Conservation (phyloP, 768 basidiomycete genomes). For the Lentinula lateritia region DNA sequence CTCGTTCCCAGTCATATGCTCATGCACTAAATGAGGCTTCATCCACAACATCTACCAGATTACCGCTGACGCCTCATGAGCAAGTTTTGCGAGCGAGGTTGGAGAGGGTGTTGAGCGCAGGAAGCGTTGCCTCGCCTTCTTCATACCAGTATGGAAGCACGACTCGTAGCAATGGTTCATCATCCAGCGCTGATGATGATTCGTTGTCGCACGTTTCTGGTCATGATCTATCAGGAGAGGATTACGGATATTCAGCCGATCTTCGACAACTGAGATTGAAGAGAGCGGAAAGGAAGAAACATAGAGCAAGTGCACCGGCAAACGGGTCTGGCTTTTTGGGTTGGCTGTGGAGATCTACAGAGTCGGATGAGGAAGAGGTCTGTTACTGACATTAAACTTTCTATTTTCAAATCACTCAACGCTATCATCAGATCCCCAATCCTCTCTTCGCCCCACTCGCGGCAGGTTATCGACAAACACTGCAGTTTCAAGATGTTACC, state of each 20-base stretch:
- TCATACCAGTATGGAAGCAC: neutral
- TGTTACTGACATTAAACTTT: neutral
- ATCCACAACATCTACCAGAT: neutral
- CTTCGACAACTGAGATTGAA: neutral
- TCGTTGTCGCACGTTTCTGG: neutral
- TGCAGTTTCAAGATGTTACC: neutral
- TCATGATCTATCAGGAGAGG: neutral
- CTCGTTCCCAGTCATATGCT: neutral
- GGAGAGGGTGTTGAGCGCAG: neutral
- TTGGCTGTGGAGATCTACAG: neutral
- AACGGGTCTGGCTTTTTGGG: neutral
- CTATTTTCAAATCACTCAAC: neutral
- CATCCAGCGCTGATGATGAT: neutral
- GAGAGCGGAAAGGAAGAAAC: neutral
- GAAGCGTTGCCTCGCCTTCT: neutral
- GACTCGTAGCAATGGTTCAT: neutral
- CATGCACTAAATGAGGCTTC: neutral
- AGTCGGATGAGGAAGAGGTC: neutral
- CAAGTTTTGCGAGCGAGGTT: constrained; percentile 3
- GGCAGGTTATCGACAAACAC: neutral
- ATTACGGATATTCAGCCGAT: neutral
- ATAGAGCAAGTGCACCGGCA: neutral
- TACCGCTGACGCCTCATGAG: constrained; percentile 3
- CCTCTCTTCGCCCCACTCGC: neutral
- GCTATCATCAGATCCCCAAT: neutral